phyloP scores from a whole-genome alignment of 257 asterid genomes.

The Henckelia pumila region DNA sequence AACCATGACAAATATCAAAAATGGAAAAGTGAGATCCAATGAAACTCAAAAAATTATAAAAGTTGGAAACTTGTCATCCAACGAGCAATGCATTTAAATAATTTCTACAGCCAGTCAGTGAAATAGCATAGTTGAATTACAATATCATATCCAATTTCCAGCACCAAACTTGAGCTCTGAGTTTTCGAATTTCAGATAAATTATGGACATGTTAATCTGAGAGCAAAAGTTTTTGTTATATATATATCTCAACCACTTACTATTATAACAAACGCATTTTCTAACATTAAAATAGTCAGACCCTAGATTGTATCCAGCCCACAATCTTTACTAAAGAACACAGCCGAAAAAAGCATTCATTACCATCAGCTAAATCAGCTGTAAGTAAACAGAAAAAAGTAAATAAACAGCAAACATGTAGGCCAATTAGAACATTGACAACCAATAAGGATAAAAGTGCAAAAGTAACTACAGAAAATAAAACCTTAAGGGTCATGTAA shows the following conservation, averaged over 20 bases:
- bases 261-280: background rate
- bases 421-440: constrained; percentile 14
- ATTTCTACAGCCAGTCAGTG: background rate
- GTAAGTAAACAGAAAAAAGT: background rate
- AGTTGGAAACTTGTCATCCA: constrained; percentile 10
- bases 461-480: constrained; percentile 16
- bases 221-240: constrained; percentile 16
- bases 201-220: constrained; percentile 4
- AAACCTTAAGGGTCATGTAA: constrained; percentile 99
- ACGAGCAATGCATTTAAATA: constrained; percentile 12
- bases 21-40: background rate
- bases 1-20: constrained; percentile 3
- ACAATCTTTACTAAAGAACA: constrained; percentile 17
- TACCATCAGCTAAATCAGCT: constrained; percentile 15
- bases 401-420: background rate
- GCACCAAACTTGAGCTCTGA: background rate
- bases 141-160: constrained; percentile 10
- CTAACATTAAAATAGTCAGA: background rate
- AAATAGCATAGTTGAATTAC: background rate
- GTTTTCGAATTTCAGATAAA: constrained; percentile 5
- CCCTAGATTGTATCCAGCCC: constrained; percentile 5
- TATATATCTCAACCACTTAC: background rate
- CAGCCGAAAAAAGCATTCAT: constrained; percentile 19
- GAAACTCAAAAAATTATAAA: constrained; percentile 12
- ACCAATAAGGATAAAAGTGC: constrained; percentile 11